Evolutionary conservation across 1,284 basidiomycete genomes (phyloP).

Genomic region (Irpex sp.): DNA sequence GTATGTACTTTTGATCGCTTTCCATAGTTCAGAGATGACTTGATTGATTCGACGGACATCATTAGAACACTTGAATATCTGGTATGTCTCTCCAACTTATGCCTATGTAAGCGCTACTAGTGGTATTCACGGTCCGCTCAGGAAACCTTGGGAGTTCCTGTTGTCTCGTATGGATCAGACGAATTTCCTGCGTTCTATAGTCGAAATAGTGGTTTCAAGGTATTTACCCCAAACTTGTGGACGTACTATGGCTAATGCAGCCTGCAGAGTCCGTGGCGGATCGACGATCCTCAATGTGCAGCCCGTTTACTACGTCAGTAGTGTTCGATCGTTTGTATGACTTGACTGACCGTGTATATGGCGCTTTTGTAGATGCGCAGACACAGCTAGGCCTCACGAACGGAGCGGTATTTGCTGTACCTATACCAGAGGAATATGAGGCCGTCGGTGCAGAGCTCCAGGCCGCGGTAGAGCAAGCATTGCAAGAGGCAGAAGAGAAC

Average conservation of each 20-base stretch:
- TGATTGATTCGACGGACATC: conserved; percentile 47
- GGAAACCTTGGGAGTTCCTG: conserved; percentile 97
- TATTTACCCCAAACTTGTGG: conserved; percentile 26
- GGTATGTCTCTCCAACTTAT: background rate
- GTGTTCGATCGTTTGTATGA: background rate
- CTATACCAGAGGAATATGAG: conserved; percentile 83
- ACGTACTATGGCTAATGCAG: conserved; percentile 1
- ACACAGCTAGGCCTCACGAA: conserved; percentile 61
- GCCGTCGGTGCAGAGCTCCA: conserved; percentile 71
- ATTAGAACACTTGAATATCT: conserved; percentile 80
- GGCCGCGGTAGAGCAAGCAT: conserved; percentile 79
- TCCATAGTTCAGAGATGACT: background rate
- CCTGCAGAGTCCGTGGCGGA: conserved; percentile 66
- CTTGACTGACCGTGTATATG: background rate
- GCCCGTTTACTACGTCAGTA: conserved; percentile 70
- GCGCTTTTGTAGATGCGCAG: conserved; percentile 47
- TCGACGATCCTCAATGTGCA: conserved; percentile 56
- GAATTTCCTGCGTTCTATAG: conserved; percentile 97
- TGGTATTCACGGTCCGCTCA: conserved; percentile 26
- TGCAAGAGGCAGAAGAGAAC: conserved; percentile 79
- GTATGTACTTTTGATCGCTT: conserved; percentile 27
- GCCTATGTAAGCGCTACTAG: background rate
- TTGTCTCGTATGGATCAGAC: conserved; percentile 75
- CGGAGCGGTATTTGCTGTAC: conserved; percentile 84
- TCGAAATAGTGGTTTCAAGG: conserved; percentile 80